These are phyloP conservation scores for Ilex paraguariensis DNA, from an alignment of 305 asterid genomes.

Conservation along the genomic window DNA sequence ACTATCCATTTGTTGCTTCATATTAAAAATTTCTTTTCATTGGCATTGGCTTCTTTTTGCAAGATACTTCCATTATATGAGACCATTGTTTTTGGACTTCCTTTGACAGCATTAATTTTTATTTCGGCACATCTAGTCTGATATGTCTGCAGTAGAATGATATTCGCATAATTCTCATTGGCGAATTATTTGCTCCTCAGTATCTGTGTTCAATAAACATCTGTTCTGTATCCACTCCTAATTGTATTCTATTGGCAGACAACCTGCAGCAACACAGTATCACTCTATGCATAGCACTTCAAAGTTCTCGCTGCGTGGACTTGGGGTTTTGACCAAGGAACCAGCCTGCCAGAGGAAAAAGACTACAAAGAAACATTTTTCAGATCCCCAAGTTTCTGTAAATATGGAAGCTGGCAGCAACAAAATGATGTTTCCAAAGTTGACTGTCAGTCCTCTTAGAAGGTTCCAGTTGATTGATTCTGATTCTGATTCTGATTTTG, in stretches of 20 bases:
- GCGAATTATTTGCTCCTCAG: background rate
- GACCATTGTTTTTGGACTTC: too few species aligned
- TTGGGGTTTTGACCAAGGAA: constrained; percentile 40
- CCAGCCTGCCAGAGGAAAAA: constrained; percentile 33
- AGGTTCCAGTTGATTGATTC: constrained; percentile 85
- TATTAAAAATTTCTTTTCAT: too few species aligned
- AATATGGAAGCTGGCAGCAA: constrained; percentile 25
- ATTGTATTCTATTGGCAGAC: constrained; percentile 23
- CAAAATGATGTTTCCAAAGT: constrained; percentile 35
- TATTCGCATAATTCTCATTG: background rate
- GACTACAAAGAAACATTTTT: constrained; percentile 30
- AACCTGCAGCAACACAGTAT: constrained; percentile 13
- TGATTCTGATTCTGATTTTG: constrained; percentile 70
- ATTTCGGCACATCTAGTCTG: background rate
- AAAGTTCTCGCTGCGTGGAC: constrained; percentile 46
- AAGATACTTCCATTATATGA: background rate
- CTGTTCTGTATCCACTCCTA: background rate
- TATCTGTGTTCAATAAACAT: background rate
- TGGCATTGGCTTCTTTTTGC: background rate
- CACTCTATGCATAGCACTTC: constrained; percentile 65
- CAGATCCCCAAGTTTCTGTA: constrained; percentile 34
- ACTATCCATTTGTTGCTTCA: background rate
- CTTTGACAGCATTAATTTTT: too few species aligned
- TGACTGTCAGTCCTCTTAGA: constrained; percentile 71
- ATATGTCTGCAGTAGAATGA: background rate